Percentiles rank a stretch among this genome's conserved stretches.
phyloP scores from a whole-genome alignment of 2,329 filamentous ascomycete genomes.

The Lachnellula hyalina region DNA sequence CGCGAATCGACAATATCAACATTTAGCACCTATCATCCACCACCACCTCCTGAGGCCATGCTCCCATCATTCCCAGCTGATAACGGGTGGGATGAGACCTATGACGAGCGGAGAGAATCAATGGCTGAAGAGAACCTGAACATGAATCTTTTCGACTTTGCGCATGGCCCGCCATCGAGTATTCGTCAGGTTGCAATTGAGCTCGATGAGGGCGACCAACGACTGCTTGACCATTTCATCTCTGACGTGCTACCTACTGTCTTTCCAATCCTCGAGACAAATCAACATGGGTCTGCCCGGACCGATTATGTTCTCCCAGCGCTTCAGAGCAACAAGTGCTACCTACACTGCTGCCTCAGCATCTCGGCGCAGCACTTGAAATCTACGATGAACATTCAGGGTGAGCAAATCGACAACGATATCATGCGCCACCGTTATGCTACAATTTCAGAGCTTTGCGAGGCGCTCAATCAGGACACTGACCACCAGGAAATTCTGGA shows the following conservation, averaged over 20 bases:
- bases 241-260: slow-evolving; percentile 80
- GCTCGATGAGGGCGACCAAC: slow-evolving; percentile 82
- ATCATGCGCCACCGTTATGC: slow-evolving; percentile 89
- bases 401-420: slow-evolving; percentile 77
- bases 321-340: slow-evolving; percentile 85
- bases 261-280: slow-evolving; percentile 87
- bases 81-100: slow-evolving; percentile 69
- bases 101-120: slow-evolving; percentile 62
- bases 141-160: slow-evolving; percentile 78
- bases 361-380: slow-evolving; percentile 91
- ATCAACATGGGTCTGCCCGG: slow-evolving; percentile 76
- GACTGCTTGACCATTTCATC: slow-evolving; percentile 85
- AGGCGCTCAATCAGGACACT: slow-evolving; percentile 72
- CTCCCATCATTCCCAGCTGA: slow-evolving; percentile 59
- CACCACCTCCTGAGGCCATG: slow-evolving; percentile 63
- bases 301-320: slow-evolving; percentile 82
- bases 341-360: slow-evolving; percentile 92
- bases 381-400: slow-evolving; percentile 60
- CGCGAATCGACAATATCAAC: slow-evolving; percentile 85
- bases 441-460: slow-evolving; percentile 80
- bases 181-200: slow-evolving; percentile 69
- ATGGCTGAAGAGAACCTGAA: slow-evolving; percentile 57
- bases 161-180: slow-evolving; percentile 59
- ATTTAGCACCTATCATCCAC: slow-evolving; percentile 84
- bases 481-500: slow-evolving; percentile 86